Percentiles rank a stretch among this genome's conserved stretches.
Evolutionary conservation across 768 basidiomycete genomes (phyloP).

Genomic region (Suillus ampliporus): DNA sequence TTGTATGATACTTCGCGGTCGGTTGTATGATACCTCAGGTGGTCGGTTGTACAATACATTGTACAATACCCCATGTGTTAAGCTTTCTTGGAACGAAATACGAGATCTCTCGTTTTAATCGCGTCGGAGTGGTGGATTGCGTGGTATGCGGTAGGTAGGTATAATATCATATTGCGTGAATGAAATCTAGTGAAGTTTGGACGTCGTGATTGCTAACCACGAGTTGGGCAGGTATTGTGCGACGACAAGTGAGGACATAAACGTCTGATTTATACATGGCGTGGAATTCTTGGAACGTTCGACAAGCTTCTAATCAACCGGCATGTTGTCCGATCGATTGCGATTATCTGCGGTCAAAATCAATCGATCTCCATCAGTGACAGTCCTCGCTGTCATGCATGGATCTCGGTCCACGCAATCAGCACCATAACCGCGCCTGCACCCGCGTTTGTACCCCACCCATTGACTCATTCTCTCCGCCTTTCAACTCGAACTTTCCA

Average conservation of each 20-base stretch:
- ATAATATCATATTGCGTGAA: not conserved
- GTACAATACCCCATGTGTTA: not conserved
- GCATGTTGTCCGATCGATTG: not conserved
- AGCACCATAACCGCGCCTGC: constrained; percentile 3
- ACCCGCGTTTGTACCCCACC: not conserved
- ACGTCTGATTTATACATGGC: not conserved
- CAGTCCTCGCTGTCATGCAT: not conserved
- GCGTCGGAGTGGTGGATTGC: not conserved
- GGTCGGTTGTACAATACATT: not conserved
- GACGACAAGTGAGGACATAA: not conserved
- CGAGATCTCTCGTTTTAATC: no score
- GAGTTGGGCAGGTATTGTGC: not conserved
- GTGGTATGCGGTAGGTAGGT: not conserved
- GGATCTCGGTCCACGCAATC: not conserved
- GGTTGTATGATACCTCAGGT: not conserved
- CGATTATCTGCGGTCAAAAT: not conserved
- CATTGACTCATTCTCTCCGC: no score
- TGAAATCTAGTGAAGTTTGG: not conserved
- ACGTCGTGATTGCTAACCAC: not conserved
- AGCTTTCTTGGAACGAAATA: not conserved
- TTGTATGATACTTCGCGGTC: not conserved
- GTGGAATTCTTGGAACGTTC: not conserved
- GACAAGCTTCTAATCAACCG: not conserved
- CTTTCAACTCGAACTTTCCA: not conserved
- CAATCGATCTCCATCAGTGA: not conserved